These are phyloP conservation scores for Filobasidium wieringae DNA, from an alignment of 768 basidiomycete genomes.

Conservation along the genomic window DNA sequence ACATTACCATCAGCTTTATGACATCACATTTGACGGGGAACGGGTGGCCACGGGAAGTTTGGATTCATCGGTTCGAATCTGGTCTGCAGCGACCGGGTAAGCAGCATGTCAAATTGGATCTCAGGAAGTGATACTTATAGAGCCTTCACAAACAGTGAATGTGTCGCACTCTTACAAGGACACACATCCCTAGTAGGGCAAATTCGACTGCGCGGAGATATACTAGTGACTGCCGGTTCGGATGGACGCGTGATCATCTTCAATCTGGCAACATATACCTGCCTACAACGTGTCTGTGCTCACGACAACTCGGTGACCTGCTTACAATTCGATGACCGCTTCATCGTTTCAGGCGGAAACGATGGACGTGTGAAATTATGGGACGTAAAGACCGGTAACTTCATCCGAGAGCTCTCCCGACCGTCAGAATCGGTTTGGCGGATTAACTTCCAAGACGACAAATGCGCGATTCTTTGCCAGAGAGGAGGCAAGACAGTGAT, in stretches of 20 bases:
- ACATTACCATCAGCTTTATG: slow-evolving; percentile 80
- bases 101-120: slow-evolving; percentile 23
- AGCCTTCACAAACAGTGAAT: slow-evolving; percentile 46
- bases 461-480: slow-evolving; percentile 69
- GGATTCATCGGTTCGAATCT: slow-evolving; percentile 85
- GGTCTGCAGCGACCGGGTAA: slow-evolving; percentile 77
- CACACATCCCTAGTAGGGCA: slow-evolving; percentile 89
- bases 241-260: slow-evolving; percentile 76
- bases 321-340: slow-evolving; percentile 71
- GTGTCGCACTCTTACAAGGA: slow-evolving; percentile 72
- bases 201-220: slow-evolving; percentile 57
- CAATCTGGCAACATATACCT: slow-evolving; percentile 43
- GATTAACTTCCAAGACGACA: slow-evolving; percentile 59
- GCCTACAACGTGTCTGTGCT: slow-evolving; percentile 56
- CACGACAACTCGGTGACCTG: slow-evolving; percentile 79
- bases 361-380: slow-evolving; percentile 58
- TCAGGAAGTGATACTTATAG: neutral
- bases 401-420: slow-evolving; percentile 65
- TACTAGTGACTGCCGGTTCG: slow-evolving; percentile 69
- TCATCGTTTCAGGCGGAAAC: slow-evolving; percentile 63
- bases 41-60: slow-evolving; percentile 74
- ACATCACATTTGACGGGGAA: slow-evolving; percentile 77
- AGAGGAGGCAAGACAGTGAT: slow-evolving; percentile 69
- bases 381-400: slow-evolving; percentile 48
- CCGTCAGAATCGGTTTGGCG: slow-evolving; percentile 66